Base-by-base conservation (phyloP, 352 stramenopile genomes). In the Phytophthora hibernalis region DNA sequence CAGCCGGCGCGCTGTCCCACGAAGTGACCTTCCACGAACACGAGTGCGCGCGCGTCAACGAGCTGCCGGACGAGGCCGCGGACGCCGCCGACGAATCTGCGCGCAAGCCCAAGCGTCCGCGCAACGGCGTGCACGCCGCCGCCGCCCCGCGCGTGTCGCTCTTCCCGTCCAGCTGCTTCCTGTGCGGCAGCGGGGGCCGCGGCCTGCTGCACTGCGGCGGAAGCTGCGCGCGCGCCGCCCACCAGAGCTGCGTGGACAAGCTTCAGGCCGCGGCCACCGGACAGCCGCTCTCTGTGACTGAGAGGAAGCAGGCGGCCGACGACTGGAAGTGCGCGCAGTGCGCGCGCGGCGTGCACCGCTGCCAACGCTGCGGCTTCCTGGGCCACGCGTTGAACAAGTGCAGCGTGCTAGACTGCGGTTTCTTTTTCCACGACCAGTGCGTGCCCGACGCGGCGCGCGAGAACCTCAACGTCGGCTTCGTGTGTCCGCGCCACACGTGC, bases 21-120 rank as follows among this genome's bases (percentile, higher is more conserved):
- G 87, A 91, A 50, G 83, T 93, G 42, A 62, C 74, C 9, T 92
- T 93, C 70, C 87, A 95, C 61, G 82, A 92, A 38, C 76, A 87
- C 58, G 87, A 95, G 61, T 95, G 87, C 68, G 77, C 79, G 48
- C 83, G 83, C 15, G 70, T 88, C 15, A 91, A 95, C 60, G 65
- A 77, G 2, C 53, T 57, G 11, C 49, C 60, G 1, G 53, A 65
- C 6, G 24, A 64, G 6, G 44, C 21, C 2, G 28, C 62, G 0
- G 54, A 65, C 26, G 35, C 9, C 22, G 16, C 50, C 0, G 33
- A n/a, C 10, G 40, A 11, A 1, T 8, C 33, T 4, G 13, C 13
- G 37, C 53, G n/a, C 26, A 70, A 61, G 40, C 21, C 13, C 33
- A 78, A 77, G 40, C 79, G 81, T 5, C 45, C 63, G 28, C 73